Percentiles rank a stretch among this genome's conserved stretches.
These are phyloP conservation scores for Lasiosphaeria miniovina DNA, from an alignment of 495 filamentous ascomycete genomes.

Conservation along the genomic window DNA sequence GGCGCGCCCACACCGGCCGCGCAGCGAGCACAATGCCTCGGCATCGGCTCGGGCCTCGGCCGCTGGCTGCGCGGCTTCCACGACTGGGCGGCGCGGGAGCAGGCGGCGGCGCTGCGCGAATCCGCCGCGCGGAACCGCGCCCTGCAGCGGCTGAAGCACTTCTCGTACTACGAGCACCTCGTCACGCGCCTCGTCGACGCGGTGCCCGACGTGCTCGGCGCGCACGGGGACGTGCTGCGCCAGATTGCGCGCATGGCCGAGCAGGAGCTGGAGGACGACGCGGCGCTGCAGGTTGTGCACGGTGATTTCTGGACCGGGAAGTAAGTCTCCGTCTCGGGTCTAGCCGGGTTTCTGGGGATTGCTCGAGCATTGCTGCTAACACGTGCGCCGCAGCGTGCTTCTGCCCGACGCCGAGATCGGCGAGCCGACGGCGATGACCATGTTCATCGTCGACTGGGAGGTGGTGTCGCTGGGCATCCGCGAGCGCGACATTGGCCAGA, in stretches of 20 bases:
- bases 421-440: not conserved
- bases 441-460: conserved; percentile 19
- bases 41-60: conserved; percentile 1
- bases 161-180: conserved; percentile 8
- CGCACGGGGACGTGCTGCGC: not conserved
- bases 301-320: conserved; percentile 18
- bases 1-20: not conserved
- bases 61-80: conserved; percentile 11
- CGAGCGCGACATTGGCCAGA: conserved; percentile 12
- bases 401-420: conserved; percentile 5
- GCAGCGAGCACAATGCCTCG: conserved; percentile 6
- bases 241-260: conserved; percentile 1
- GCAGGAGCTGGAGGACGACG: conserved; percentile 5
- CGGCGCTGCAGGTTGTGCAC: conserved; percentile 7
- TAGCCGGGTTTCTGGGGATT: not conserved
- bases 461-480: conserved; percentile 9
- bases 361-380: not conserved
- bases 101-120: not conserved
- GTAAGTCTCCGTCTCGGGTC: not conserved
- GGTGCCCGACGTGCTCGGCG: conserved; percentile 6
- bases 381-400: not conserved
- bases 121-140: conserved; percentile 1
- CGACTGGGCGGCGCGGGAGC: not conserved
- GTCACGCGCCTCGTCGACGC: conserved; percentile 2
- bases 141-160: conserved; percentile 12